Evolutionary conservation across 768 basidiomycete genomes (phyloP), one percentile per base, ranked within the genome.

Genomic region (Crepidotus variabilis): DNA sequence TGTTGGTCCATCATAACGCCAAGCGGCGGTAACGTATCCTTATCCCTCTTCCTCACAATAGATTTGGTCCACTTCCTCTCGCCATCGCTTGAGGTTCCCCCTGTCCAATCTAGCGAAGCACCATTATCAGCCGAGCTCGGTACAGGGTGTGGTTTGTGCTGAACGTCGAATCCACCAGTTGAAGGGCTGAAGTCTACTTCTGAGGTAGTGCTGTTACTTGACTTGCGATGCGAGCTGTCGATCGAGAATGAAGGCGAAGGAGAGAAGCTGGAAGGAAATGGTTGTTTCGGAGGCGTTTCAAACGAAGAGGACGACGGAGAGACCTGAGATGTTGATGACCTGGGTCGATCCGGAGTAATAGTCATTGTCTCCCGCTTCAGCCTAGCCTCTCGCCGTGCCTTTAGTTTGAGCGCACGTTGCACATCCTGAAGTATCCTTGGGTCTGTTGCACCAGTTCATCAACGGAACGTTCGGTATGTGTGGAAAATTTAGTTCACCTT

Each of bases 361-460:
- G 56, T 52, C 18, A 50, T 47, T 4, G 62, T 54, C 51, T 71
- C 65, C 21, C 63, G 64, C 51, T 69, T 73, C 28, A 82, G 65
- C 43, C 88, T 83, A 51, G 87, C 87, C 62, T 90, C 89, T 23
- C 88, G 82, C 49, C 86, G 79, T 23, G 88, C 86, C 68, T 91
- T 90, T 51, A 89, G 71, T 55, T 81, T 83, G 28, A 92, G 65
- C 5, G 88, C 90, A 52, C 84, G 82, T 61, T 91, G 87, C 6
- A 92, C 88, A 59, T 92, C 90, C 67, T 87, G 88, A 52, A 92
- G 67, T 59, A 92, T 86, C 61, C 78, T 79, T n/a, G 90, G 87
- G 72, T 92, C 90, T 92, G 68, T 22, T 51, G 28, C n/a, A 47
- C 49, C 33, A 54, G 36, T 46, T 36, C 21, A 23, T 63, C 49